phyloP scores from a whole-genome alignment of 202 grass and related monocot genomes.

The Miscanthus sacchariflorus region DNA sequence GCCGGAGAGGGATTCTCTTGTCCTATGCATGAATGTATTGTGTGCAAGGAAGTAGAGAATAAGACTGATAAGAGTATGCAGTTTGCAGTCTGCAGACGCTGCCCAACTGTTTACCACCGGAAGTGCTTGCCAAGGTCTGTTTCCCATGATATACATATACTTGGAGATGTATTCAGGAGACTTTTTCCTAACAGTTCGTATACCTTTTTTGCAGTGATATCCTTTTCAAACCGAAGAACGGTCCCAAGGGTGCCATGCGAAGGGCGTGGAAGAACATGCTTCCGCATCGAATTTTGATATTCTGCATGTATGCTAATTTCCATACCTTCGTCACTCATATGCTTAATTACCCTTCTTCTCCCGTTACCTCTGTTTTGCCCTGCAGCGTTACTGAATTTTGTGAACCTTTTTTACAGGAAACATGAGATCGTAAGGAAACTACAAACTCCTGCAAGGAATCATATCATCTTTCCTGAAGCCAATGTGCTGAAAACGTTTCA shows the following conservation, averaged over 20 bases:
- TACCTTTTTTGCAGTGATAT: slow-evolving; percentile 50
- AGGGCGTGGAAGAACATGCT: slow-evolving; percentile 62
- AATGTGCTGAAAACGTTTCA: not conserved
- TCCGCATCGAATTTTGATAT: slow-evolving; percentile 59
- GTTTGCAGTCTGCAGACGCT: slow-evolving; percentile 74
- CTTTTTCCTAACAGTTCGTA: not conserved
- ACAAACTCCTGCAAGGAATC: slow-evolving; percentile 69
- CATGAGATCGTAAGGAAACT: slow-evolving; percentile 61
- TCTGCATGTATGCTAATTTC: slow-evolving; percentile 56
- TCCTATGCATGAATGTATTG: slow-evolving; percentile 60
- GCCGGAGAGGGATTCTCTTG: slow-evolving; percentile 49
- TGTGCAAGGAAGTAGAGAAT: slow-evolving; percentile 53
- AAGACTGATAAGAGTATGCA: slow-evolving; percentile 45
- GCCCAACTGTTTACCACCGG: slow-evolving; percentile 77
- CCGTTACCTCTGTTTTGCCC: not conserved
- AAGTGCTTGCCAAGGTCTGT: slow-evolving; percentile 78
- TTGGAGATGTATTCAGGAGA: not conserved
- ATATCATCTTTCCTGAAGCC: slow-evolving; percentile 73
- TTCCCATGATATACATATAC: not conserved
- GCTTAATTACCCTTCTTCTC: not conserved
- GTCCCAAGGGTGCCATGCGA: slow-evolving; percentile 7
- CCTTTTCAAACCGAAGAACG: slow-evolving; percentile 24
- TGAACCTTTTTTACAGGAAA: slow-evolving; percentile 52
- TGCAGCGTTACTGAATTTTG: not conserved
- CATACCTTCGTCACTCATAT: not conserved